A percentile compares a stretch with the other conserved stretches of the same genome.
These are phyloP conservation scores for Globisporangium cederbergense DNA, from an alignment of 352 stramenopile genomes.

Conservation along the genomic window DNA sequence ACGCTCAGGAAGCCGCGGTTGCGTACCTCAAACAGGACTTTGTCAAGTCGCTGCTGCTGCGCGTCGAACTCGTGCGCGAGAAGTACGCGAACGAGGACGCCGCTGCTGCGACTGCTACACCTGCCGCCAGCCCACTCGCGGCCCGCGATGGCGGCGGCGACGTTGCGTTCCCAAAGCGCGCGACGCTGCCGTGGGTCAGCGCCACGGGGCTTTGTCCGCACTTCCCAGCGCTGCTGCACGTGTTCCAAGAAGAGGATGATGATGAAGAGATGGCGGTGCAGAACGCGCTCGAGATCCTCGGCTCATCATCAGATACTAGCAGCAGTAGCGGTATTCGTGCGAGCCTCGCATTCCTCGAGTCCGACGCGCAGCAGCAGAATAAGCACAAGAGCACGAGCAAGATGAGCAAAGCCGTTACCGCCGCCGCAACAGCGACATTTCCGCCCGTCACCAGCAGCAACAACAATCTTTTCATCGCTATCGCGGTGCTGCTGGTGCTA, in stretches of 20 bases:
- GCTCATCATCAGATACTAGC: slow-evolving; percentile 9
- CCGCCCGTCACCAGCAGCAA: neutral
- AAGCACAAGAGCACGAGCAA: neutral
- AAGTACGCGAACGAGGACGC: neutral
- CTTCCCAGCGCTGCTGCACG: slow-evolving; percentile 36
- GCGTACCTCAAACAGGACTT: slow-evolving; percentile 67
- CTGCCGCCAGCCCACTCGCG: slow-evolving; percentile 17
- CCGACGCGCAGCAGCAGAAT: slow-evolving; percentile 11
- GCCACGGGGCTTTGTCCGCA: slow-evolving; percentile 11
- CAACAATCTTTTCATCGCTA: slow-evolving; percentile 26
- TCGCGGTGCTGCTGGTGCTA: slow-evolving; percentile 34
- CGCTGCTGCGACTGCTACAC: neutral
- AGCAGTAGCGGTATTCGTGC: slow-evolving; percentile 5
- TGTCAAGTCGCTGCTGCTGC: slow-evolving; percentile 55
- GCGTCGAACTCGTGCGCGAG: slow-evolving; percentile 40
- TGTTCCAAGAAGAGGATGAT: slow-evolving; percentile 43
- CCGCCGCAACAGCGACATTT: slow-evolving; percentile 15
- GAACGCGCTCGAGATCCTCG: slow-evolving; percentile 62
- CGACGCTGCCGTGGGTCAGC: slow-evolving; percentile 37
- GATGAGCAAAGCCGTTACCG: slow-evolving; percentile 1
- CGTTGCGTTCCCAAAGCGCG: slow-evolving; percentile 43
- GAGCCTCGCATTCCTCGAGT: slow-evolving; percentile 14
- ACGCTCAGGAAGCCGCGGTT: slow-evolving; percentile 32
- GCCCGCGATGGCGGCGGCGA: slow-evolving; percentile 27
- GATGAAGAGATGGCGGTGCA: slow-evolving; percentile 35